Conservation (phyloP, 2,329 filamentous ascomycete species). For the Colletotrichum brevisporum region DNA sequence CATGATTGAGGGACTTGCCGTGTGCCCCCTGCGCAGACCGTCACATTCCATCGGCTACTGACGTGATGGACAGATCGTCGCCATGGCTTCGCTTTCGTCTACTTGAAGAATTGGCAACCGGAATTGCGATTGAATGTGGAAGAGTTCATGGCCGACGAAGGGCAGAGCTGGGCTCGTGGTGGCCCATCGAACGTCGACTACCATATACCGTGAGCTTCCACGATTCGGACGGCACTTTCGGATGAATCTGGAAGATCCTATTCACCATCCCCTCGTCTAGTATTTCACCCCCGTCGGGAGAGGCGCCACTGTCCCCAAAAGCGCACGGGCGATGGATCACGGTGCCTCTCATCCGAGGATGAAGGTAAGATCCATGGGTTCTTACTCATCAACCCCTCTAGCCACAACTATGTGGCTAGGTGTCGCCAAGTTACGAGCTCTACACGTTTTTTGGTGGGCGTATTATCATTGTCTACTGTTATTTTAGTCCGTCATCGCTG, state of each 20-base stretch:
- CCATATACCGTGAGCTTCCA: rapidly evolving
- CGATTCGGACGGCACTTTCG: background rate
- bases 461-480: no score
- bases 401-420: no score
- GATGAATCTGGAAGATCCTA: background rate
- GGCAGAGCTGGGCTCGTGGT: background rate
- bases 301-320: no score
- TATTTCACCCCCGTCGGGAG: no score
- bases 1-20: background rate
- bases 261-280: no score
- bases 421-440: no score
- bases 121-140: background rate
- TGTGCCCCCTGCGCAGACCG: background rate
- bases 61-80: background rate
- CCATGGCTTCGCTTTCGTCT: background rate
- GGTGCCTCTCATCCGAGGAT: no score
- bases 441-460: no score
- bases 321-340: no score
- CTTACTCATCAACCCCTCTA: no score
- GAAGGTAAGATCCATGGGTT: no score
- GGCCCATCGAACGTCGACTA: background rate
- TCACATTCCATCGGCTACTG: background rate
- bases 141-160: background rate
- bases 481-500: no score
- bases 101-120: background rate